Evolutionary conservation across 106 monocot genomes (phyloP), one percentile per base, ranked within the genome.

Genomic region (Allium fistulosum): DNA sequence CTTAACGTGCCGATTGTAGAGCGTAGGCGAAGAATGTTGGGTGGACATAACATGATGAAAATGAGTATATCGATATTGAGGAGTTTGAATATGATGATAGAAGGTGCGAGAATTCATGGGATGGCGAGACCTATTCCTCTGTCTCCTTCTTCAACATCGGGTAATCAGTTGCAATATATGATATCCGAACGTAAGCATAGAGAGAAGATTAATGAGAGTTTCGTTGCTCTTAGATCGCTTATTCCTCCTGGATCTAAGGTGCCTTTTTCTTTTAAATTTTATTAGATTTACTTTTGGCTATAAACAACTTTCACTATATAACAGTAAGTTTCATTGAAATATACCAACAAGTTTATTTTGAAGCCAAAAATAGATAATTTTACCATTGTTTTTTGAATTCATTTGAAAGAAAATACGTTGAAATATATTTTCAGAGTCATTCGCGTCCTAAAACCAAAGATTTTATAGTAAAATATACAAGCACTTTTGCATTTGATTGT

Each of bases 161-260:
- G 49, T 28, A 84, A 76, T 64, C 96, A 99, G 73, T 53, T 81
- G 72, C 86, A 89, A 13, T 92, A 92, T 71, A 77, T 86, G 78
- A 84, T 96, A 51, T 84, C 91, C 1, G 96, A 96, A 71, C 81
- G 96, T n/a, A 88, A 77, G 53, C 72, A 91, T 2, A 69, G 96
- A 4, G 82, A 86, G 78, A 88, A 80, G 66, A 68, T 92, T 12
- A 88, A 79, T 53, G 86, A 92, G 62, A 92, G 86, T 74, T 92
- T 92, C 62, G 48, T 71, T 12, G 76, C 75, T 8, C 85, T 92
- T 8, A 81, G 86, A 45, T 57, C 69, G 61, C 52, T 92, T 15
- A 83, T 96, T 45, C 91, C 91, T 57, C 78, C 76, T 1, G 84
- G 80, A 8, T 76, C 86, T 12, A 91, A 84, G 86, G 96, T 94